Base-by-base conservation (phyloP, 441 rosid genomes). In the Rhodomyrtus psidioides region DNA sequence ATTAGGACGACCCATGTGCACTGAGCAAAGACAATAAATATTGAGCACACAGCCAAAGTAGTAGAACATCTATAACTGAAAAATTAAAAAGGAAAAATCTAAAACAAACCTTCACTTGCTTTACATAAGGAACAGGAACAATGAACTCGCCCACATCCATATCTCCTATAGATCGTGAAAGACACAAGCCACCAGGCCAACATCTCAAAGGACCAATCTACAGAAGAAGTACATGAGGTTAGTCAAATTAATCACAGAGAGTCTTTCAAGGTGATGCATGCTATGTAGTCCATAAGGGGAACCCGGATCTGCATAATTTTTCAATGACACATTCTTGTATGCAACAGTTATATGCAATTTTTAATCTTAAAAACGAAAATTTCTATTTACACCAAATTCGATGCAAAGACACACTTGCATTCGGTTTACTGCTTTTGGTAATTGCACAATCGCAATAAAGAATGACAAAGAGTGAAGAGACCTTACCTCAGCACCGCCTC, bases 171-270 rank as follows among this genome's bases (percentile, higher is more conserved):
- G 99, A 98, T 91, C 99, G 93, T 79, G 99, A 98, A 89, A 98
- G 98, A 92, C 99, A 98, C 88, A 98, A 89, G 81, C 99, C 99
- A 87, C 99, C 99, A 56, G 99, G 99, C 99, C 99, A 98, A 94
- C 99, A 98, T 92, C 99, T 93, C 91, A 98, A 88, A 27, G 99
- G 99, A 83, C 99, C 99, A 92, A 98, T 94, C 99, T 98, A 89
- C 81, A 91, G 88, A 53, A 87, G 58, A 51, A 83, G n/a, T 86
- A 59, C 53, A 84, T 28, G 56, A 58, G 87, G 86, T 92, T 84
- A 92, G 83, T 91, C 81, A 85, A 74, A 83, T 30, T 21, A 55
- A 88, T 81, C 5, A 57, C 12, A 82, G 27, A 58, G 54, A 46
- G 54, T 60, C 44, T n/a, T 75, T 26, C 39, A 58, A 87, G 39